A percentile compares a stretch with the other conserved stretches of the same genome.
Conservation (phyloP, 768 basidiomycete genomes). For the Russula sp. region DNA sequence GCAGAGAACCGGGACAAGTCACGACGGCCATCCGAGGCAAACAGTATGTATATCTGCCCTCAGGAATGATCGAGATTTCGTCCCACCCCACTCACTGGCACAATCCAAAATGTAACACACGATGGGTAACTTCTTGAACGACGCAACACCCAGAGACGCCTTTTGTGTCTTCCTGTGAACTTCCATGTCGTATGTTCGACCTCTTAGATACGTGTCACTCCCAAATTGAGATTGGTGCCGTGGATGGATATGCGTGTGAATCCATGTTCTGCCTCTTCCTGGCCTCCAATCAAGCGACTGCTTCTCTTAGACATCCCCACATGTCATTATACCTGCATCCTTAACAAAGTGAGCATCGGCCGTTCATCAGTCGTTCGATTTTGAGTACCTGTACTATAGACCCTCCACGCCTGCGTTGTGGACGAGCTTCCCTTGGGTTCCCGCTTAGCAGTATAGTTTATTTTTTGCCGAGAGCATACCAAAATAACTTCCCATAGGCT, state of each 20-base stretch:
- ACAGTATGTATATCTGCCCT: constrained; percentile 14
- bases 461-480: not conserved
- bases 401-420: constrained; percentile 19
- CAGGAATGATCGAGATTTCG: not conserved
- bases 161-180: constrained; percentile 25
- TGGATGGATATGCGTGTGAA: constrained; percentile 10
- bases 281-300: not conserved
- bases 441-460: constrained; percentile 12
- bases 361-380: not conserved
- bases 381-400: constrained; percentile 8
- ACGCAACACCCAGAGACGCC: constrained; percentile 13
- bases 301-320: constrained; percentile 7
- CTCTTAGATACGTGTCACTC: constrained; percentile 14
- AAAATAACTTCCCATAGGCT: constrained; percentile 8
- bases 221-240: not conserved
- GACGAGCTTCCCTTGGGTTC: constrained; percentile 20
- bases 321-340: constrained; percentile 14
- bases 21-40: constrained; percentile 13
- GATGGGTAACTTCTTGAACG: constrained; percentile 17
- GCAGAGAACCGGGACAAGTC: not conserved
- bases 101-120: constrained; percentile 15
- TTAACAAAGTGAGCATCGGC: constrained; percentile 16
- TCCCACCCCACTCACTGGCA: not conserved
- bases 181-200: not conserved
- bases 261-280: not conserved